Evolutionary conservation across 2,329 filamentous ascomycete species (phyloP), one percentile per base, ranked within the genome.

Genomic region (Colletotrichum tofieldiae): DNA sequence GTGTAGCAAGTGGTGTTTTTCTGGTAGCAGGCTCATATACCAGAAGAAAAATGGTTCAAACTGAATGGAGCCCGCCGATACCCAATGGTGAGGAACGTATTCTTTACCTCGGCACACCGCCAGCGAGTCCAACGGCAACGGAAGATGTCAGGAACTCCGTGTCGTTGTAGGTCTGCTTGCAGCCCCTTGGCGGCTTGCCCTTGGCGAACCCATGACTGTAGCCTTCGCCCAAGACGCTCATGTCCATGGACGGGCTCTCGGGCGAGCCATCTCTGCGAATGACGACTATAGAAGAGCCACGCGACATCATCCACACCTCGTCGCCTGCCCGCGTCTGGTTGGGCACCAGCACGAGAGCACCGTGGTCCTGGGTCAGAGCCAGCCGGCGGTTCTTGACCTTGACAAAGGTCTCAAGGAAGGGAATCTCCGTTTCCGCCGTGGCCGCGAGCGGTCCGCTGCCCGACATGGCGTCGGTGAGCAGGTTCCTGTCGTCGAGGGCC

Each of bases 401-500:
- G 55, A 74, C 66, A 35, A 74, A 74, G 14, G 51, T 67, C 11
- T 75, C 69, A 39, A 75, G 69, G 64, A 74, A 75, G 1, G 66
- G 51, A 1, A 77, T 73, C 9, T 79, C 77, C 63, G 75, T 76
- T 56, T 78, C 77, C 35, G 79, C 67, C 64, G 75, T 71, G 49
- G 75, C 67, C 6, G 61, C 54, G 37, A 76, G 69, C 6, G 77
- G 75, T 7, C 76, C 75, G 11, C 75, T 77, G 66, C 76, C 78
- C 55, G 78, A 77, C 59, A 80, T 75, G 43, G 79, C 77, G 51
- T 82, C 80, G 35, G 75, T 74, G 68, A 82, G 79, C 47, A 82
- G 74, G 39, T 82, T 82, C 67, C 77, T 77, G 23, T 74, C 78
- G 66, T 79, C 79, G 14, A 82, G 75, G 26, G 74, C 77, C 81